Conservation (phyloP, 148 eudicot genomes). For the Beta vulgaris region DNA sequence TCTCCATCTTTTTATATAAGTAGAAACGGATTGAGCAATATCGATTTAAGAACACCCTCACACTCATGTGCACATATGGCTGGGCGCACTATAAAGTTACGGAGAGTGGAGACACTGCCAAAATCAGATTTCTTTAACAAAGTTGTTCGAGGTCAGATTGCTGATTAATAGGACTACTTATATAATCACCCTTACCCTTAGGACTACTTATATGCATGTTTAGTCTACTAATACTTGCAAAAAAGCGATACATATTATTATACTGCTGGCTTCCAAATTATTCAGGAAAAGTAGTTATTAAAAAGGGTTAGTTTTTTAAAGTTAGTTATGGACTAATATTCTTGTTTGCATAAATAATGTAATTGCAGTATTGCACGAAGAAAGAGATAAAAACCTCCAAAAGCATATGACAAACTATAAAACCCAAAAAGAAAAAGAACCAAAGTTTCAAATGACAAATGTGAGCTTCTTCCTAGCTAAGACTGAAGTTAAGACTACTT, state of each 20-base stretch:
- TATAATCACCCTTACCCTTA: no score
- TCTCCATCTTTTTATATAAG: no score
- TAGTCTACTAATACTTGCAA: neutral
- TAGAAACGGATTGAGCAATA: no score
- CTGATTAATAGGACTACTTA: no score
- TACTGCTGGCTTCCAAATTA: constrained; percentile 1
- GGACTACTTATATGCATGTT: neutral
- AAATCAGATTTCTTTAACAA: constrained; percentile 6
- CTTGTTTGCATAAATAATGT: neutral
- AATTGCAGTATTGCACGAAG: neutral
- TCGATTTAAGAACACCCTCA: no score
- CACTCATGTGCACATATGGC: constrained; percentile 3
- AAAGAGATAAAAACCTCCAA: constrained; percentile 8
- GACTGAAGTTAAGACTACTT: no score
- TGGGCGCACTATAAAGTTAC: constrained; percentile 15
- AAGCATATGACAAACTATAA: constrained; percentile 1
- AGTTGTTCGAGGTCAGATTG: no score
- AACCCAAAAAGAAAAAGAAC: neutral
- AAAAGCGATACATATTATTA: neutral
- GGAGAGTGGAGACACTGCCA: constrained; percentile 3
- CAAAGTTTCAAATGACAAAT: neutral
- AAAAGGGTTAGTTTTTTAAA: neutral
- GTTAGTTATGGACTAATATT: constrained; percentile 21
- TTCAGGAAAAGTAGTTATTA: neutral
- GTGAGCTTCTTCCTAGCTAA: no score